Conservation (phyloP, 148 eudicot species). For the Simmondsia chinensis region DNA sequence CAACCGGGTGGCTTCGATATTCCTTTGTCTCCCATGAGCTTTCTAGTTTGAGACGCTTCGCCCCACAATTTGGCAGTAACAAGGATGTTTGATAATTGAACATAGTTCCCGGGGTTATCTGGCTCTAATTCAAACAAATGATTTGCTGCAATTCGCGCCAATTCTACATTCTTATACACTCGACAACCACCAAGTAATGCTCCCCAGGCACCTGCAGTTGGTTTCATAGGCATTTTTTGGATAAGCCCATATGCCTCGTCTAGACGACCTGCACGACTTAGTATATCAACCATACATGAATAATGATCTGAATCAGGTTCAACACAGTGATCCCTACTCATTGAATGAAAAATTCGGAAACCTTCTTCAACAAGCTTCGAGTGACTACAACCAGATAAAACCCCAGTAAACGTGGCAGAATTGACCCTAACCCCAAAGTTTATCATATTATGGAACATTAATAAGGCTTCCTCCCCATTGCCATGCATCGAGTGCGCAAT, state of each 20-base stretch:
- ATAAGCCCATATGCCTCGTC: slow-evolving; percentile 56
- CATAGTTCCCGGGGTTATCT: slow-evolving; percentile 74
- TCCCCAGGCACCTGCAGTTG: slow-evolving; percentile 76
- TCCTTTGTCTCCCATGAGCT: slow-evolving; percentile 53
- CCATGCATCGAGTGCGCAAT: slow-evolving; percentile 73
- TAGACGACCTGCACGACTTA: slow-evolving; percentile 67
- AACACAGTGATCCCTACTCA: slow-evolving; percentile 41
- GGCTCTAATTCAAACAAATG: slow-evolving; percentile 61
- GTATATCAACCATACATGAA: slow-evolving; percentile 66
- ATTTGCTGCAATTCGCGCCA: slow-evolving; percentile 59
- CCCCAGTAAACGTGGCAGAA: slow-evolving; percentile 61
- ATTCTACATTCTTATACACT: slow-evolving; percentile 63
- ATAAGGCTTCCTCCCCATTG: slow-evolving; percentile 47
- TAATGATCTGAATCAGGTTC: slow-evolving; percentile 69
- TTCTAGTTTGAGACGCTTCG: slow-evolving; percentile 66
- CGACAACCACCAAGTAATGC: slow-evolving; percentile 79
- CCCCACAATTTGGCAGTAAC: slow-evolving; percentile 53
- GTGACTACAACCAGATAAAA: slow-evolving; percentile 77
- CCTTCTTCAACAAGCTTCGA: slow-evolving; percentile 67
- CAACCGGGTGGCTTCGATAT: slow-evolving; percentile 69
- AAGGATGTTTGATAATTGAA: slow-evolving; percentile 47
- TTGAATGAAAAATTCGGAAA: slow-evolving; percentile 43
- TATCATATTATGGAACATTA: slow-evolving; percentile 44
- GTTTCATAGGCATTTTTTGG: slow-evolving; percentile 58
- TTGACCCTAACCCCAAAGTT: slow-evolving; percentile 43